Evolutionary conservation across 176 grass and related monocot genomes (phyloP), one percentile per base, ranked within the genome.

Genomic region (Canna indica): DNA sequence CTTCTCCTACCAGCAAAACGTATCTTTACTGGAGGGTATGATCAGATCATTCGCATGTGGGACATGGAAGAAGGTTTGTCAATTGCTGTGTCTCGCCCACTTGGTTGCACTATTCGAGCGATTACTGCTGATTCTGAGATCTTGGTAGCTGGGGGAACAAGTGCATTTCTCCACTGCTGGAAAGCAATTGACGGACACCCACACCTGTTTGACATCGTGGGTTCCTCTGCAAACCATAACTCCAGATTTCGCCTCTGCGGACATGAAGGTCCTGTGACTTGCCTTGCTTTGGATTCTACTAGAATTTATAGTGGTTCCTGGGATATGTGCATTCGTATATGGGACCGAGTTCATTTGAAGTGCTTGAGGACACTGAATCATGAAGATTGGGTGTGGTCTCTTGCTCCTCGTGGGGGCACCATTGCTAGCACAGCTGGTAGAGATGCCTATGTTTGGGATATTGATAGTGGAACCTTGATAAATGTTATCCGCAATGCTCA

Each of bases 221-320:
- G 88, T 30, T 77, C 36, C n/a, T n/a, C n/a, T n/a, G n/a, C n/a
- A n/a, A 65, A 85, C 73, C 77, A 78, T n/a, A n/a, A n/a, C n/a
- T n/a, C n/a, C n/a, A n/a, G n/a, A 42, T 85, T 79, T 82, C 83
- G 93, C 58, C 86, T 92, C 9, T 90, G 88, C 88, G 88, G 93
- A 16, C 93, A 97, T 77, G 88, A 97, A 84, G 93, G 93, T 14
- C 93, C 93, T 38, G 78, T 97, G 30, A 92, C 93, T 77, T 90
- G 88, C 80, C 83, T 97, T 71, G 86, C 84, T 15, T 78, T 97
- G 77, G 93, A 97, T 71, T 72, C 83, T 18, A 16, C 47, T 22
- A 90, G 77, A 68, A 97, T 97, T 83, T 97, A 87, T 62, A 97
- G 93, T 76, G 88, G 88, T 67, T 91, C 88, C 67, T 97, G 88